Conservation (phyloP, 1,284 basidiomycete genomes). For the Austroboletus rostrupii region DNA sequence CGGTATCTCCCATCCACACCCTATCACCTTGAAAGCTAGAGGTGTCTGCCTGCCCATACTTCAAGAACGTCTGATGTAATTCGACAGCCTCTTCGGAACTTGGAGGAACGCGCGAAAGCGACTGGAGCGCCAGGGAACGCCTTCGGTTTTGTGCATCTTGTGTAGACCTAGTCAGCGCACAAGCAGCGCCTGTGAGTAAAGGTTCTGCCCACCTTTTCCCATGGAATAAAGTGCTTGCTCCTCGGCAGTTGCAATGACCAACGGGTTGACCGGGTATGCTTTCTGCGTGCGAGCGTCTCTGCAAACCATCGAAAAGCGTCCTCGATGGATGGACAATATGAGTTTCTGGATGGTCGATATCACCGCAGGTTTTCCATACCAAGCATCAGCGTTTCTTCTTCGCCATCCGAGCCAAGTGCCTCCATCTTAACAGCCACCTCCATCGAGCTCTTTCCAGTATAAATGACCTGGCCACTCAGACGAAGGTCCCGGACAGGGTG, state of each 20-base stretch:
- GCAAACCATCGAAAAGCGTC: conserved; percentile 81
- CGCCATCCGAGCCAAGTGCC: conserved; percentile 43
- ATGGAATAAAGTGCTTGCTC: conserved; percentile 62
- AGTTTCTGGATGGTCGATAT: background rate
- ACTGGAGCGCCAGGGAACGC: conserved; percentile 47
- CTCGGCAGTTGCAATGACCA: conserved; percentile 58
- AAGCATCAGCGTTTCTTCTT: conserved; percentile 61
- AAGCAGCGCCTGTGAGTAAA: background rate
- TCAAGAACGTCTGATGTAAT: conserved; percentile 67
- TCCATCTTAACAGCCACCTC: conserved; percentile 84
- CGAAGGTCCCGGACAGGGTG: conserved; percentile 63
- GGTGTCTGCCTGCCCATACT: conserved; percentile 44
- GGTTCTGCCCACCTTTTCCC: conserved; percentile 54
- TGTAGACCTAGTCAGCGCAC: conserved; percentile 1
- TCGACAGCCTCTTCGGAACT: conserved; percentile 62
- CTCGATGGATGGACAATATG: conserved; percentile 27
- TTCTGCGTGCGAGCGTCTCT: conserved; percentile 66
- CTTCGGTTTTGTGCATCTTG: conserved; percentile 51
- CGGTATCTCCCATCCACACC: conserved; percentile 66
- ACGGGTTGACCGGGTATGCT: conserved; percentile 62
- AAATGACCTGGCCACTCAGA: conserved; percentile 76
- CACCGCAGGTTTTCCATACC: conserved; percentile 39
- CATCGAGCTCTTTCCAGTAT: conserved; percentile 74
- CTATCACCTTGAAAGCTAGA: conserved; percentile 35
- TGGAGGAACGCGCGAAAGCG: conserved; percentile 70